Evolutionary conservation across 306 rosid species (phyloP).

Genomic region (Malus sylvestris): DNA sequence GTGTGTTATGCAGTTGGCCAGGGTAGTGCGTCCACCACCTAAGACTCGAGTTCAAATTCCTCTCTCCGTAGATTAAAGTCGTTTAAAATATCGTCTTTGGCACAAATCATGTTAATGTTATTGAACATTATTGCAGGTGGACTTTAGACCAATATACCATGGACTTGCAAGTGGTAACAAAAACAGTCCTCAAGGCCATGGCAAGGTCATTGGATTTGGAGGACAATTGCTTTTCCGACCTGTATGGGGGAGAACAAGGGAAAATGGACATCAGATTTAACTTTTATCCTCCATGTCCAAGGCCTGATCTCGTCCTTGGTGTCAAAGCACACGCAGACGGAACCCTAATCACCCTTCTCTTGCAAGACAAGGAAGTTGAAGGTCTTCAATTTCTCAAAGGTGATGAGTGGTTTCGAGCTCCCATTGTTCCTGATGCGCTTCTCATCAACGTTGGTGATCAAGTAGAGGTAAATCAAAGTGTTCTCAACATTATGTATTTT

Average conservation of each 20-base stretch:
- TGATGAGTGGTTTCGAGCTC: slow-evolving; percentile 54
- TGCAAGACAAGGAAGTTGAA: slow-evolving; percentile 43
- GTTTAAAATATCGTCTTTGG: too few relatives aligned
- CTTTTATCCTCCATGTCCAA: slow-evolving; percentile 2
- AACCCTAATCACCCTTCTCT: slow-evolving; percentile 10
- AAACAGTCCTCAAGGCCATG: slow-evolving; percentile 54
- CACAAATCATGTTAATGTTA: too few relatives aligned
- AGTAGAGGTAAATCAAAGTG: not conserved
- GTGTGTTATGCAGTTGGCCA: too few relatives aligned
- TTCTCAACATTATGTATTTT: not conserved
- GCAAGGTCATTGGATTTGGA: slow-evolving; percentile 65
- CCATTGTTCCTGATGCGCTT: slow-evolving; percentile 51
- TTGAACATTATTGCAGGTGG: slow-evolving; percentile 28
- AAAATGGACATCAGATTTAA: slow-evolving; percentile 5
- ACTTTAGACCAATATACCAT: slow-evolving; percentile 33
- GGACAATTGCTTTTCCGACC: slow-evolving; percentile 11
- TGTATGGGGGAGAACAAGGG: not conserved
- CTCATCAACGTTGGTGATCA: slow-evolving; percentile 73
- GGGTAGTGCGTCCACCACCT: too few relatives aligned
- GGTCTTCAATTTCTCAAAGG: slow-evolving; percentile 67
- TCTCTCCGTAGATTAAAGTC: too few relatives aligned
- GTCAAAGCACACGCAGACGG: slow-evolving; percentile 10
- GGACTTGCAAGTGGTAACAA: slow-evolving; percentile 23
- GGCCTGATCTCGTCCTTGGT: slow-evolving; percentile 12
- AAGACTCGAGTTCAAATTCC: too few relatives aligned